A percentile compares a stretch with the other conserved stretches of the same genome.
phyloP scores from a whole-genome alignment of 805 yeast species.

The Barnettozyma siamensis region DNA sequence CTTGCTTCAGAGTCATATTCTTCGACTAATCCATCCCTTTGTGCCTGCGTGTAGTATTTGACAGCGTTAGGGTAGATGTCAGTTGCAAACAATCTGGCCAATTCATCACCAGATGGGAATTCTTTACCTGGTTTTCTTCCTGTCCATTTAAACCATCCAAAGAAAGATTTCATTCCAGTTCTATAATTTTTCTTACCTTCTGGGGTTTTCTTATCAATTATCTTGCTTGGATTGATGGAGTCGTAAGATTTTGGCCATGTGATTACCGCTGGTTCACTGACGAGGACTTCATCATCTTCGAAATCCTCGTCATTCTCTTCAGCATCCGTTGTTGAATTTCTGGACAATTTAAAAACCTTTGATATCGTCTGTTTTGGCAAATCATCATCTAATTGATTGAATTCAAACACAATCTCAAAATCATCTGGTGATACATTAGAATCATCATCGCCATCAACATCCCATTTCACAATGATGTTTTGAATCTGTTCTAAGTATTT shows the following conservation, averaged over 20 bases:
- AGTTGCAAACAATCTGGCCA: conserved; percentile 66
- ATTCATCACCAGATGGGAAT: conserved; percentile 71
- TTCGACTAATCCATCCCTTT: conserved; percentile 51
- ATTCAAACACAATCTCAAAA: conserved; percentile 56
- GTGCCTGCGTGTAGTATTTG: conserved; percentile 73
- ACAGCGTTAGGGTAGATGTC: conserved; percentile 84
- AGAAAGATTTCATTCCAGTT: conserved; percentile 74
- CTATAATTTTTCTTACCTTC: conserved; percentile 59
- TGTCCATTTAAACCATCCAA: conserved; percentile 85
- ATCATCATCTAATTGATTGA: conserved; percentile 40
- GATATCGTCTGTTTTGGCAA: conserved; percentile 53
- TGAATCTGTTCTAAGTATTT: conserved; percentile 62
- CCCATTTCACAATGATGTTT: conserved; percentile 57
- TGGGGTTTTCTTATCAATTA: conserved; percentile 40
- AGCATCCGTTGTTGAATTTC: conserved; percentile 16
- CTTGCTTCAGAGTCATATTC: conserved; percentile 50
- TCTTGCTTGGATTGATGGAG: conserved; percentile 47
- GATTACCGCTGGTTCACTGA: conserved; percentile 48
- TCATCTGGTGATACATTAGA: conserved; percentile 41
- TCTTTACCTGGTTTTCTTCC: conserved; percentile 74
- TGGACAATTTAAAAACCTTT: conserved; percentile 53
- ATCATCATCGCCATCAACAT: conserved; percentile 29
- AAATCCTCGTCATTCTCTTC: conserved; percentile 33
- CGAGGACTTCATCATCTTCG: conserved; percentile 47
- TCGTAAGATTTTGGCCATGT: conserved; percentile 66